These are phyloP conservation scores for Sugiyamaella castrensis DNA, from an alignment of 1,139 yeast species.

Conservation along the genomic window DNA sequence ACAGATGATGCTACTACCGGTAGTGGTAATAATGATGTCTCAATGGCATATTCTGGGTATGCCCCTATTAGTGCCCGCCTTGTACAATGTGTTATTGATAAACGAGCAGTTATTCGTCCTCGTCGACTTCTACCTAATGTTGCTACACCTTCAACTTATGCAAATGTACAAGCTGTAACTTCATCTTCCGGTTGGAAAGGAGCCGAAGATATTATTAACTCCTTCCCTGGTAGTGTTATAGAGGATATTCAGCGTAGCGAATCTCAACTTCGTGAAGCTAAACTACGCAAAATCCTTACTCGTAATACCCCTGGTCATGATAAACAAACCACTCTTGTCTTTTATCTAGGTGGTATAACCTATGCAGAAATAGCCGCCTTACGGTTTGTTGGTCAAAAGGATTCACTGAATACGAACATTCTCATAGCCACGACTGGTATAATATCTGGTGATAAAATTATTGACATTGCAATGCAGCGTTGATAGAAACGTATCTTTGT, in stretches of 20 bases:
- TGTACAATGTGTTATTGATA: constrained; percentile 40
- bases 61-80: constrained; percentile 46
- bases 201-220: constrained; percentile 35
- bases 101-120: constrained; percentile 21
- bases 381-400: constrained; percentile 48
- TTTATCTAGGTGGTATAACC: constrained; percentile 77
- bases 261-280: constrained; percentile 34
- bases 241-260: constrained; percentile 37
- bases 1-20: constrained; percentile 26
- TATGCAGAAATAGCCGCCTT: constrained; percentile 71
- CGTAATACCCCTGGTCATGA: constrained; percentile 32
- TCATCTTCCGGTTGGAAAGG: constrained; percentile 35
- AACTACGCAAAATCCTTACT: constrained; percentile 36
- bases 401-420: constrained; percentile 36
- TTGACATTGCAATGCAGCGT: constrained; percentile 23
- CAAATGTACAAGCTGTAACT: constrained; percentile 7
- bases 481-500: neutral
- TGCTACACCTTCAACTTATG: constrained; percentile 9
- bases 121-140: constrained; percentile 12
- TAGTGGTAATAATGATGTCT: constrained; percentile 19
- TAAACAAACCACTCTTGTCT: constrained; percentile 43
- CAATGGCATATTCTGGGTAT: constrained; percentile 46
- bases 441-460: constrained; percentile 47
- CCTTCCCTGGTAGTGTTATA: constrained; percentile 38
- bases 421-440: constrained; percentile 57